A percentile compares a stretch with the other conserved stretches of the same genome.
Conservation (phyloP, 495 filamentous ascomycete species). For the Penicillium silybi region DNA sequence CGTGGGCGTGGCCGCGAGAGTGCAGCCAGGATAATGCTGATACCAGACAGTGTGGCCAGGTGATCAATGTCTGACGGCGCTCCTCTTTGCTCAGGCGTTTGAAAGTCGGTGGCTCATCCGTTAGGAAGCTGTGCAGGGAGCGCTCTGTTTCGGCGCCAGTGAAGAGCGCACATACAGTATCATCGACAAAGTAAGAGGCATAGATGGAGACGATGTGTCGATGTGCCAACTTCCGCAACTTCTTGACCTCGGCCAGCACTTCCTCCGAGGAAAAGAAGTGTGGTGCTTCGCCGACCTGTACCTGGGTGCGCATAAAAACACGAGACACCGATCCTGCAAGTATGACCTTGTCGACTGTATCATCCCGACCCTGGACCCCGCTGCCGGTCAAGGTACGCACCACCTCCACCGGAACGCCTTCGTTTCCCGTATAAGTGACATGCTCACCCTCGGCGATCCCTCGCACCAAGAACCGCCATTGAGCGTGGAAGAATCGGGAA, state of each 20-base stretch:
- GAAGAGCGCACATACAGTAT: constrained; percentile 71
- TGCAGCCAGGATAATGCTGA: constrained; percentile 77
- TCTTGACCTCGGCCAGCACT: constrained; percentile 65
- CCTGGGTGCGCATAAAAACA: constrained; percentile 66
- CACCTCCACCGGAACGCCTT: constrained; percentile 75
- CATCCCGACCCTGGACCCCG: constrained; percentile 42
- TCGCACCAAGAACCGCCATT: constrained; percentile 76
- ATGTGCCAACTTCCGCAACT: constrained; percentile 62
- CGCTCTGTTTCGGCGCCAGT: constrained; percentile 64
- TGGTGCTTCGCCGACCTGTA: constrained; percentile 57
- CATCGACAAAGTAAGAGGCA: constrained; percentile 73
- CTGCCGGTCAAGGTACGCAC: constrained; percentile 50
- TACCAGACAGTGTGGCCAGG: constrained; percentile 84
- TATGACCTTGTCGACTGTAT: constrained; percentile 65
- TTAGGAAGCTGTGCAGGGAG: constrained; percentile 73
- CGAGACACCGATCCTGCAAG: constrained; percentile 40
- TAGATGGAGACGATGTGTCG: constrained; percentile 77
- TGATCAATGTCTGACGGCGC: constrained; percentile 65
- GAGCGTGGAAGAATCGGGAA: constrained; percentile 71
- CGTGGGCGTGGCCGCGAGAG: constrained; percentile 64
- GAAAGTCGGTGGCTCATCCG: constrained; percentile 60
- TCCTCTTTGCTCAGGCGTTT: constrained; percentile 69
- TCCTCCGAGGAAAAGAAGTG: constrained; percentile 60
- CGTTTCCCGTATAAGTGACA: constrained; percentile 68
- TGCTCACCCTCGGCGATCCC: constrained; percentile 67